These are phyloP conservation scores for Tricholoma hemisulphureum DNA, from an alignment of 768 basidiomycete genomes.

Conservation along the genomic window DNA sequence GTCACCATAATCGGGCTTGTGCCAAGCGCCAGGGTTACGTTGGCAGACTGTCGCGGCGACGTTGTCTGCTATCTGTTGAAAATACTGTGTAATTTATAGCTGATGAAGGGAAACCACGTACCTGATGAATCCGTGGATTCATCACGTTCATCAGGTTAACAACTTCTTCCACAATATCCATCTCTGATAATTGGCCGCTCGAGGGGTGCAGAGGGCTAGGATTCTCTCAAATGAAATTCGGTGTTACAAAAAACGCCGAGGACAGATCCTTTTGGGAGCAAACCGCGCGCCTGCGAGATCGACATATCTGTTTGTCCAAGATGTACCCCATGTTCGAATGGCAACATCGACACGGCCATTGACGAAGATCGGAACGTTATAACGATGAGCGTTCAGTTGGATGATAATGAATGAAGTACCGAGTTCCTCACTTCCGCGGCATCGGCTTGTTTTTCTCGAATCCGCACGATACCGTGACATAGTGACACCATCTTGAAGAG, in stretches of 20 bases:
- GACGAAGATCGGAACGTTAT: conserved; percentile 81
- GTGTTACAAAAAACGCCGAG: conserved; percentile 83
- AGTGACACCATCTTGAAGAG: conserved; percentile 84
- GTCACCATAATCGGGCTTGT: conserved; percentile 96
- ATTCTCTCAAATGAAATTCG: conserved; percentile 52
- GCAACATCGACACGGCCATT: conserved; percentile 89
- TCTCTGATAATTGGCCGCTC: conserved; percentile 9
- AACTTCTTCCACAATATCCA: conserved; percentile 43
- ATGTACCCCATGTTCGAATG: conserved; percentile 81
- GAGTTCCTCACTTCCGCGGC: conserved; percentile 69
- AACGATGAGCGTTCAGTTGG: conserved; percentile 39
- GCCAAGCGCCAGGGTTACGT: conserved; percentile 82
- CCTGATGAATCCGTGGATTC: conserved; percentile 82
- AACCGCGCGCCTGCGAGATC: conserved; percentile 55
- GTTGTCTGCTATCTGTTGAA: conserved; percentile 78
- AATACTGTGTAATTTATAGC: background rate
- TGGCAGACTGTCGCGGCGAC: conserved; percentile 90
- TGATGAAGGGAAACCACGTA: conserved; percentile 19
- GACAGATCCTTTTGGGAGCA: conserved; percentile 68
- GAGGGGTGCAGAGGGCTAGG: background rate
- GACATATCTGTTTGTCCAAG: conserved; percentile 89
- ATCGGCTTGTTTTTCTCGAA: conserved; percentile 82
- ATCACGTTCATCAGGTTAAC: conserved; percentile 50
- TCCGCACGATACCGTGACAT: conserved; percentile 87
- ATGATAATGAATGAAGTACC: background rate